Base-by-base conservation (phyloP, 805 yeast species). In the Candida khao-thaluensis region DNA sequence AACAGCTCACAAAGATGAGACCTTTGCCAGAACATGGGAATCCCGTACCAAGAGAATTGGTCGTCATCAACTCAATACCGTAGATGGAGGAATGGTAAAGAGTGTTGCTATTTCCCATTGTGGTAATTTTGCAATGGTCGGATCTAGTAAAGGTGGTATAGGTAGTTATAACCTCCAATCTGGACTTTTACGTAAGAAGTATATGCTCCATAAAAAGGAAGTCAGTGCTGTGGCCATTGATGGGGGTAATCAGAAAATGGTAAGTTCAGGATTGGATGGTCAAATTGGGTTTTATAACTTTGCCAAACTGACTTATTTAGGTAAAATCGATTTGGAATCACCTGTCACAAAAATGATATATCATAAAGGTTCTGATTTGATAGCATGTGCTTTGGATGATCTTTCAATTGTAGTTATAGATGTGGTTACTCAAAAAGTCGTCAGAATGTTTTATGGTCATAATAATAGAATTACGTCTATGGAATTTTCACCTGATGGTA, bases 61-160 rank as follows among this genome's bases (percentile, higher is more conserved):
- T 16, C 76, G 82, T 43, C 77, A 82, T 71, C 69, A 69, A 25
- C 66, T 95, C 25, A 59, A 68, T 3, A 85, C 96, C 1, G 76
- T 77, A n/a, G 98, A 93, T 61, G 80, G 74, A 4, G 88, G 91
- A 1, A 54, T 75, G 7, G 95, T 81, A 7, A 85, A 82, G 55
- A 60, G 85, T 21, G 91, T 88, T 7, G 74, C 85, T 14, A 77
- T 91, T 16, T 85, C 97, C 0, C 85, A 81, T 41, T 93, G 99
- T 72, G 99, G 99, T 26, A 95, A 95, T 60, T 93, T 95, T 61
- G 96, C 85, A 1, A 64, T 91, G 27, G 83, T 95, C 15, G 99
- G 98, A 9, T 88, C 97, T 2, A 74, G 90, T 2, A 61, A 66
- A 30, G 99, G 99, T 47, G 81, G 85, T 10, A 81, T 93, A 45